Conservation (phyloP, 495 filamentous ascomycete species). For the Talaromyces thailandensis region DNA sequence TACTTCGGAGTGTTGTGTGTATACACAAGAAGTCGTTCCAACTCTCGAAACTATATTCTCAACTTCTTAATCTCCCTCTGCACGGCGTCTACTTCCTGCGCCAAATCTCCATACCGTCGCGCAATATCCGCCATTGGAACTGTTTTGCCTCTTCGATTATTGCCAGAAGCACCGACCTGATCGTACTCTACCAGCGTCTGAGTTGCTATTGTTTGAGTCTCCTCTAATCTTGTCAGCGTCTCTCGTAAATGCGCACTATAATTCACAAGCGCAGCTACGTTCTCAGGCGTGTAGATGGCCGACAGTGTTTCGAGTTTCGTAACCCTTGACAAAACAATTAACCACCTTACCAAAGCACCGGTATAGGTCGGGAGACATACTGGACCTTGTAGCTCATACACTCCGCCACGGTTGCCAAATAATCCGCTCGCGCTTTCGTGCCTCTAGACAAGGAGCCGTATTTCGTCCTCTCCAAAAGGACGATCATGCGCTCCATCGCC, state of each 20-base stretch:
- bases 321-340: constrained; percentile 18
- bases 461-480: constrained; percentile 47
- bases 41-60: constrained; percentile 10
- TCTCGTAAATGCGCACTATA: constrained; percentile 48
- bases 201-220: constrained; percentile 32
- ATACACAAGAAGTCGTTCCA: neutral
- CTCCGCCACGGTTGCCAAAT: constrained; percentile 50
- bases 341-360: neutral
- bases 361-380: constrained; percentile 20
- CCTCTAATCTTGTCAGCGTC: constrained; percentile 36
- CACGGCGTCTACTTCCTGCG: constrained; percentile 44
- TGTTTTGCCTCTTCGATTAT: constrained; percentile 14
- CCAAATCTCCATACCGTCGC: constrained; percentile 47
- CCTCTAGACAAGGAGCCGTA: constrained; percentile 56
- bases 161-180: constrained; percentile 17
- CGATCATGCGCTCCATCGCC: constrained; percentile 30
- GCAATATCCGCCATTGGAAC: constrained; percentile 50
- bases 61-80: constrained; percentile 48
- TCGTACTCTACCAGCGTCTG: constrained; percentile 47
- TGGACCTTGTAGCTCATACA: constrained; percentile 43
- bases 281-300: constrained; percentile 50
- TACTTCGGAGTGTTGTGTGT: neutral
- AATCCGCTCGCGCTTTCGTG: constrained; percentile 44
- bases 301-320: constrained; percentile 29
- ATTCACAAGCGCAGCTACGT: constrained; percentile 42